Base-by-base conservation (phyloP, 306 rosid species). In the Vigna mungo region DNA sequence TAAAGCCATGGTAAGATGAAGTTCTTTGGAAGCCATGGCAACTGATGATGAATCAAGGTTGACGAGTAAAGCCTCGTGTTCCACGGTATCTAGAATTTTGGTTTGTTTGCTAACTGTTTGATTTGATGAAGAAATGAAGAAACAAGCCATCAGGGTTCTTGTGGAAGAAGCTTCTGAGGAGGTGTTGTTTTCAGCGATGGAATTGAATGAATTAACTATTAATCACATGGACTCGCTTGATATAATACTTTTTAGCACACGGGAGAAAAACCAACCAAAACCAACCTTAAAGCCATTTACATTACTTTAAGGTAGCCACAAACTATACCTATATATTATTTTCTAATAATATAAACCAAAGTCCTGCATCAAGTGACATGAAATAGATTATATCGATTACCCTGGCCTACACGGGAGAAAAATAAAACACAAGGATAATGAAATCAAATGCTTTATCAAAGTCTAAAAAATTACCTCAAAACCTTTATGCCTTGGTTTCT, bases 201-300 rank as follows among this genome's bases (percentile, higher is more conserved):
- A 71, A 23, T 64, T 71, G 55, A 59, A 4, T 68, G 8, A 44
- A 44, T 68, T 21, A 68, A 54, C 10, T 34, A 72, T 77, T 1
- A 4, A 77, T 77, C 82, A 82, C 82, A 72, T 58, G 79, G 79
- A 53, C 49, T 52, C 37, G 43, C 74, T 53, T 5, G 41, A 36
- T 5, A 52, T 5, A 32, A 70, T 39, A 25, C 14, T 12, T 47
- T 43, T 70, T 71, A 23, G 65, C 58, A 56, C 56, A 44, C 4
- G 61, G 6, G 47, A 27, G 18, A 64, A 77, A 43, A 8, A 51
- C 10, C 39, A 68, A 43, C 23, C 54, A 70, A 74, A 39, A 13
- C 68, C 51, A 68, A 70, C 44, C 46, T 14, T 15, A 69, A 51
- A 21, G 30, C 68, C 21, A 66, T 73, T 83, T 78, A 60, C 65